Percentiles rank a stretch among this genome's conserved stretches.
Conservation (phyloP, 768 basidiomycete genomes). For the Paxillus involutus region DNA sequence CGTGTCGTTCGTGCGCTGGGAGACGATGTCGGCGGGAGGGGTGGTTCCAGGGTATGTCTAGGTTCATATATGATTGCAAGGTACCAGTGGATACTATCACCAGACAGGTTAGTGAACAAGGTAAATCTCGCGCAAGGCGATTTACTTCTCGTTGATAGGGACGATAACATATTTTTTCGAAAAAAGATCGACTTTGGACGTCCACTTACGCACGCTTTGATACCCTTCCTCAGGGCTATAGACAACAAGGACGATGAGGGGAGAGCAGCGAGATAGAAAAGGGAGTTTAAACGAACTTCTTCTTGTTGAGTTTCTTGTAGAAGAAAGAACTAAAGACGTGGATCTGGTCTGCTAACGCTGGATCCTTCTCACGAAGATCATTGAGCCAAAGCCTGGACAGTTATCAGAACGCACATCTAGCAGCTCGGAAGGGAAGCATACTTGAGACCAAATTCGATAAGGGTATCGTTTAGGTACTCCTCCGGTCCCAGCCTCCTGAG, state of each 20-base stretch:
- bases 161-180: constrained; percentile 90
- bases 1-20: constrained; percentile 18
- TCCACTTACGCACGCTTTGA: constrained; percentile 91
- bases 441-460: constrained; percentile 97
- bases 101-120: constrained; percentile 4
- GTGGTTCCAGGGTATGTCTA: constrained; percentile 52
- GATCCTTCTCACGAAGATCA: constrained; percentile 52
- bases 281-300: constrained; percentile 42
- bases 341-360: constrained; percentile 66
- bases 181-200: constrained; percentile 84
- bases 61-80: constrained; percentile 92
- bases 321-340: constrained; percentile 98
- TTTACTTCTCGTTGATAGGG: constrained; percentile 95
- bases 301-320: constrained; percentile 86
- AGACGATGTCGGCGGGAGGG: constrained; percentile 33
- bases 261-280: not conserved
- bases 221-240: constrained; percentile 64
- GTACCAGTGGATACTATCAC: constrained; percentile 89
- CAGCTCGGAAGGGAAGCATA: constrained; percentile 36
- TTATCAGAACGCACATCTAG: constrained; percentile 3
- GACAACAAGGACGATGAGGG: constrained; percentile 15
- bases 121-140: not conserved
- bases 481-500: constrained; percentile 68
- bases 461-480: constrained; percentile 93
- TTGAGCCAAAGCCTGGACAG: constrained; percentile 65